Percentiles rank a stretch among this genome's conserved stretches.
phyloP scores from a whole-genome alignment of 495 filamentous ascomycete species.

The Daldinia childiae region DNA sequence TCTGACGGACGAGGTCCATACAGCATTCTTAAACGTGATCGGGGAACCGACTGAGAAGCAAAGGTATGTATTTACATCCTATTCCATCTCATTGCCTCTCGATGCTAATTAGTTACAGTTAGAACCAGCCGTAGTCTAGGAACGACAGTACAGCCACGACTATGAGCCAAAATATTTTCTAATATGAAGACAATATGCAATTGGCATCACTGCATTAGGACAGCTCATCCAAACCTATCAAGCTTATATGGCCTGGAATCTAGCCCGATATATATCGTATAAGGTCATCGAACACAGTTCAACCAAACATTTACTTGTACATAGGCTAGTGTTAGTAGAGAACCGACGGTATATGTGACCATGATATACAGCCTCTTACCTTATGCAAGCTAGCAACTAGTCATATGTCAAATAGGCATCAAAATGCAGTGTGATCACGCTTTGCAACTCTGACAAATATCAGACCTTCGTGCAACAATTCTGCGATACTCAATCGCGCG shows the following conservation, averaged over 20 bases:
- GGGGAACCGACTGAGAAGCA: constrained; percentile 55
- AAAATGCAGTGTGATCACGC: not conserved
- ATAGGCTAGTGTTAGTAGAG: not conserved
- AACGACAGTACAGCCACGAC: constrained; percentile 13
- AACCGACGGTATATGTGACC: not conserved
- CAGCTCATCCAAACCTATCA: not conserved
- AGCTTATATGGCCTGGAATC: not conserved
- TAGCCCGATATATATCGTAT: not conserved
- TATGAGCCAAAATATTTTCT: constrained; percentile 8
- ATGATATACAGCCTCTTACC: not conserved
- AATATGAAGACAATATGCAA: not conserved
- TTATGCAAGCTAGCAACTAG: not conserved
- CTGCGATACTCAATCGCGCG: not conserved
- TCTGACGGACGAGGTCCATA: constrained; percentile 88
- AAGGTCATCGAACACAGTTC: not conserved
- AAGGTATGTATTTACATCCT: constrained; percentile 2
- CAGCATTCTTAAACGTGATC: constrained; percentile 82
- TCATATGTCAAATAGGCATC: not conserved
- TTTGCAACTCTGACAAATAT: not conserved
- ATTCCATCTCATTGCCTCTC: not conserved
- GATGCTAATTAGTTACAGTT: constrained; percentile 28
- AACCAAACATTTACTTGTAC: not conserved
- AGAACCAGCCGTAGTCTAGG: constrained; percentile 5
- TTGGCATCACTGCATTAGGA: not conserved
- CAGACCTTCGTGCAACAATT: not conserved